phyloP scores from a whole-genome alignment of 129 eudicot species.

The Escallonia herrerae region DNA sequence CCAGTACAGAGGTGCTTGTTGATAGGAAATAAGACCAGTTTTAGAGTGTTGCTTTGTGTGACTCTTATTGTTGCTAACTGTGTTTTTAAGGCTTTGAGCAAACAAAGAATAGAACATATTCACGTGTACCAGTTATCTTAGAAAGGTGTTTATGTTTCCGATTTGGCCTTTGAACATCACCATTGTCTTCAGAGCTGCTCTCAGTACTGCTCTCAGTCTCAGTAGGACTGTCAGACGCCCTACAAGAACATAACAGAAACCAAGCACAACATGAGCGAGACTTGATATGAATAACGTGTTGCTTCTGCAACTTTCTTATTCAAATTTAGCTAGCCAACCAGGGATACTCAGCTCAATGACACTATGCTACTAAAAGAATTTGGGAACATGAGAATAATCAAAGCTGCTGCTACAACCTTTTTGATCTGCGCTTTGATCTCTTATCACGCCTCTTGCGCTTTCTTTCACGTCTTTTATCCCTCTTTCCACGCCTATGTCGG shows the following conservation, averaged over 20 bases:
- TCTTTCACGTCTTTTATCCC: slow-evolving; percentile 61
- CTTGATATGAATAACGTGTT: no score
- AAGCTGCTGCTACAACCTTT: slow-evolving; percentile 38
- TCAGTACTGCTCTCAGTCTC: slow-evolving; percentile 38
- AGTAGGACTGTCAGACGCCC: slow-evolving; percentile 37
- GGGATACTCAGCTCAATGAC: background rate
- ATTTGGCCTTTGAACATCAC: slow-evolving; percentile 35
- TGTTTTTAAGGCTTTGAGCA: no score
- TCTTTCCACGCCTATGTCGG: slow-evolving; percentile 58
- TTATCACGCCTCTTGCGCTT: slow-evolving; percentile 72
- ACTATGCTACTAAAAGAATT: background rate
- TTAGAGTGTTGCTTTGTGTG: no score
- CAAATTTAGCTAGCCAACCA: background rate
- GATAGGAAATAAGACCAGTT: no score
- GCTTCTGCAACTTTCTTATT: no score
- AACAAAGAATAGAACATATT: background rate
- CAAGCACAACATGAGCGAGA: no score
- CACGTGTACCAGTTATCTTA: slow-evolving; percentile 29
- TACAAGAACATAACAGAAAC: slow-evolving; percentile 20
- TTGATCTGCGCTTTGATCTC: slow-evolving; percentile 67
- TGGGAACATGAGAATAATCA: background rate
- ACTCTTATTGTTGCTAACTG: no score
- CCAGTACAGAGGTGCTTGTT: no score
- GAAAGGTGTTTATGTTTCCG: slow-evolving; percentile 33
- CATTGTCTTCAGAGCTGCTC: slow-evolving; percentile 43